These are phyloP conservation scores for Jamesozyma rosinii DNA, from an alignment of 805 yeast genomes.

Conservation along the genomic window DNA sequence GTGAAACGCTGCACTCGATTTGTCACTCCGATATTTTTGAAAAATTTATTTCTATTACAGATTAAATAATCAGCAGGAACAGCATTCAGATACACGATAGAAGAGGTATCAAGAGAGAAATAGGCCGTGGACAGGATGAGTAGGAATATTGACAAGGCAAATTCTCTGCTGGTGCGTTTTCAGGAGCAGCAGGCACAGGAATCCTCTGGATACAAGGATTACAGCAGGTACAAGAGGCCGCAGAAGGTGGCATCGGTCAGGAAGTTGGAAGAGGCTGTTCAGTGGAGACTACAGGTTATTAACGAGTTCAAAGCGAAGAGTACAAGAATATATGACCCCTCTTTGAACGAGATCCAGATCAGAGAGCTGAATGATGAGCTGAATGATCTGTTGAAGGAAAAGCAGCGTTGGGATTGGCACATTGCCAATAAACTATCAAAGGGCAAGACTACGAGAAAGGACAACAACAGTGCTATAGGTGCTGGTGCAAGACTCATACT, in stretches of 20 bases:
- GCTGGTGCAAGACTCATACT: slow-evolving; percentile 29
- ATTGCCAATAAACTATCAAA: slow-evolving; percentile 39
- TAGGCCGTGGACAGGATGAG: no score
- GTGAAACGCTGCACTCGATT: no score
- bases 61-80: no score
- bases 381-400: slow-evolving; percentile 58
- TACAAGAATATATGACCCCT: slow-evolving; percentile 53
- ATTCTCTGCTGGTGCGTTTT: slow-evolving; percentile 56
- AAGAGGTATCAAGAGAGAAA: no score
- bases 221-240: slow-evolving; percentile 52
- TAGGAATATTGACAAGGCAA: slow-evolving; percentile 67
- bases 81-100: no score
- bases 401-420: slow-evolving; percentile 69
- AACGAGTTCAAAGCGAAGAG: slow-evolving; percentile 55
- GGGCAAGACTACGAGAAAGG: slow-evolving; percentile 1
- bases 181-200: slow-evolving; percentile 54
- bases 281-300: slow-evolving; percentile 54
- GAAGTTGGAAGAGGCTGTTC: slow-evolving; percentile 54
- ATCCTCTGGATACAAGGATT: slow-evolving; percentile 46
- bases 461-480: neutral
- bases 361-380: slow-evolving; percentile 68
- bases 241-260: slow-evolving; percentile 44
- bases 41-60: no score
- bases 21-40: no score
- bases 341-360: slow-evolving; percentile 50